Evolutionary conservation across 2,329 filamentous ascomycete genomes (phyloP).

Genomic region (Lecanicillium sp.): DNA sequence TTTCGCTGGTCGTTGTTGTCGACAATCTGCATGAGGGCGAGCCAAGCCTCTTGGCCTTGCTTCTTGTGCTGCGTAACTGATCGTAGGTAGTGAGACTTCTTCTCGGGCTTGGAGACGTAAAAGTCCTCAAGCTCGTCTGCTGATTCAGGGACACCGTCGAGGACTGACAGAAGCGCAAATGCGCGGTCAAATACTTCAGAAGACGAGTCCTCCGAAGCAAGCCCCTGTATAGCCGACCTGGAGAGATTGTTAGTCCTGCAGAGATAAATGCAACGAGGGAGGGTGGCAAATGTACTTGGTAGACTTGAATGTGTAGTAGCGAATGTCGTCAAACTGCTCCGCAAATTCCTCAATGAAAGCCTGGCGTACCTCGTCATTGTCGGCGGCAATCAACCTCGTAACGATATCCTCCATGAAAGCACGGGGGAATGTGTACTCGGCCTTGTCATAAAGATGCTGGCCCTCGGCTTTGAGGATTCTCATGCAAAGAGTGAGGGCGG

Average conservation of each 20-base stretch:
- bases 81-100: slow-evolving; percentile 58
- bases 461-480: slow-evolving; percentile 75
- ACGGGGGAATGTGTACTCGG: slow-evolving; percentile 62
- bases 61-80: slow-evolving; percentile 67
- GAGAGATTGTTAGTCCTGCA: slow-evolving; percentile 1
- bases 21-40: slow-evolving; percentile 62
- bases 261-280: too few relatives aligned
- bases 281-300: too few relatives aligned
- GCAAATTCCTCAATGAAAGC: slow-evolving; percentile 75
- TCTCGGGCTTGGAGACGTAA: slow-evolving; percentile 56
- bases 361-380: slow-evolving; percentile 51
- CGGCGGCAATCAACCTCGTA: slow-evolving; percentile 49
- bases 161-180: slow-evolving; percentile 54
- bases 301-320: slow-evolving; percentile 72
- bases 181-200: slow-evolving; percentile 43
- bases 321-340: slow-evolving; percentile 73
- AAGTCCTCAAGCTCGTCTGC: slow-evolving; percentile 61
- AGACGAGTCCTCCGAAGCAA: slow-evolving; percentile 9
- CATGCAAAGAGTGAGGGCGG: slow-evolving; percentile 74
- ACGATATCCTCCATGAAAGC: slow-evolving; percentile 60
- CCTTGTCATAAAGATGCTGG: slow-evolving; percentile 49
- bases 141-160: slow-evolving; percentile 64
- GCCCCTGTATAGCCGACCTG: slow-evolving; percentile 20
- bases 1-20: slow-evolving; percentile 72
- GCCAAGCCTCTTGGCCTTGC: slow-evolving; percentile 79